Percentiles rank a stretch among this genome's conserved stretches.
Conservation (phyloP, 805 yeast genomes). For the Ogataea pignaliae region DNA sequence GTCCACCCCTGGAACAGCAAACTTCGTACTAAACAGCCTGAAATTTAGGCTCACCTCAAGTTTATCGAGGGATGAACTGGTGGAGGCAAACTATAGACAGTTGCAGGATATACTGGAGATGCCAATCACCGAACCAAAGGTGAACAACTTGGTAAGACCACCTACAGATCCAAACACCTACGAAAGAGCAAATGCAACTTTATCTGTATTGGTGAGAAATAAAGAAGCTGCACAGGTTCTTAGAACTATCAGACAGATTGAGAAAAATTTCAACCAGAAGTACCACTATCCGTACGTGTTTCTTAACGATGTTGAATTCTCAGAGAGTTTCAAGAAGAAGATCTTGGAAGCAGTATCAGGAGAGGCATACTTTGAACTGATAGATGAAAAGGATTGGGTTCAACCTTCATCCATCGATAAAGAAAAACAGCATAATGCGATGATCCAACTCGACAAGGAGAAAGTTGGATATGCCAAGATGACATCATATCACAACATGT, state of each 20-base stretch:
- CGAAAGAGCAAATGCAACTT: constrained; percentile 67
- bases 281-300: constrained; percentile 81
- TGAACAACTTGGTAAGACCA: constrained; percentile 28
- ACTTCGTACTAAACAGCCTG: constrained; percentile 3
- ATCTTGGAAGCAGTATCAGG: constrained; percentile 40
- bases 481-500: constrained; percentile 76
- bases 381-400: constrained; percentile 44
- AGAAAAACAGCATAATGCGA: constrained; percentile 29
- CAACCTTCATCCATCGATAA: constrained; percentile 42
- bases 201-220: constrained; percentile 69
- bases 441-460: constrained; percentile 30
- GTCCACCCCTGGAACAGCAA: neutral
- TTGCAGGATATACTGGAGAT: constrained; percentile 34
- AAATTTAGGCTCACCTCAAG: constrained; percentile 11
- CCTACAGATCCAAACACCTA: constrained; percentile 24
- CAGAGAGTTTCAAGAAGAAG: constrained; percentile 46
- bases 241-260: constrained; percentile 55
- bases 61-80: constrained; percentile 26
- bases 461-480: constrained; percentile 56
- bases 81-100: constrained; percentile 34
- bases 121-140: constrained; percentile 46
- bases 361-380: constrained; percentile 44
- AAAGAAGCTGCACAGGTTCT: constrained; percentile 48
- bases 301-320: constrained; percentile 65
- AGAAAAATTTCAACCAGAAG: constrained; percentile 59